Conservation (phyloP, 2,329 filamentous ascomycete genomes). For the Chaetomiaceae sp. region DNA sequence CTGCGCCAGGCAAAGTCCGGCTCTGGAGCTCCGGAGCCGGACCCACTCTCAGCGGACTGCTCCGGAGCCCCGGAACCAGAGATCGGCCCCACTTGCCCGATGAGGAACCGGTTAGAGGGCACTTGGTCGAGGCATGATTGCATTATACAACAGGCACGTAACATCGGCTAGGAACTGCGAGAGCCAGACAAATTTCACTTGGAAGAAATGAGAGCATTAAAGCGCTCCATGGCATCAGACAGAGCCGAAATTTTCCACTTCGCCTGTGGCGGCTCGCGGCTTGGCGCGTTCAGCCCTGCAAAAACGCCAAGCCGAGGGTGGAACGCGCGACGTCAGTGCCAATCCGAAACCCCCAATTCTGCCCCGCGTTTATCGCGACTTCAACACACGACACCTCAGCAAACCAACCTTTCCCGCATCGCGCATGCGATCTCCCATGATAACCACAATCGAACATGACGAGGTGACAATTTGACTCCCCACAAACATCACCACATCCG, state of each 20-base stretch:
- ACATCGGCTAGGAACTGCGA: too few species aligned
- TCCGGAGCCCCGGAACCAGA: not conserved
- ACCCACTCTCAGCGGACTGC: not conserved
- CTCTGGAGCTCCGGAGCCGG: not conserved
- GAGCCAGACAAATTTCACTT: too few species aligned
- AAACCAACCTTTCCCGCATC: not conserved
- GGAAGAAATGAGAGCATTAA: too few species aligned
- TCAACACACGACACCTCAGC: not conserved
- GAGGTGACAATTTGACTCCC: slow-evolving; percentile 17
- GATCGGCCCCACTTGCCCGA: not conserved
- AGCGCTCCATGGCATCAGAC: too few species aligned
- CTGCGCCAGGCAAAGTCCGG: too few species aligned
- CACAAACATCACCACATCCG: slow-evolving; percentile 1
- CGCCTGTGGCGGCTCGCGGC: not conserved
- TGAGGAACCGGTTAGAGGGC: not conserved
- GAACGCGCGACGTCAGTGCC: not conserved
- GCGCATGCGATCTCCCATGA: not conserved
- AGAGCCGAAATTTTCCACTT: too few species aligned
- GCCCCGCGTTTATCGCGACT: slow-evolving; percentile 11
- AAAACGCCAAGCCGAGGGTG: slow-evolving; percentile 5
- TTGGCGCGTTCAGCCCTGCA: slow-evolving; percentile 12
- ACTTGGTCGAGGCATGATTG: too few species aligned
- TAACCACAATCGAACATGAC: slow-evolving; percentile 11
- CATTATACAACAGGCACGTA: too few species aligned
- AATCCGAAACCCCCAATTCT: not conserved